Conservation (phyloP, 768 basidiomycete genomes). For the Kwoniella shandongensis region DNA sequence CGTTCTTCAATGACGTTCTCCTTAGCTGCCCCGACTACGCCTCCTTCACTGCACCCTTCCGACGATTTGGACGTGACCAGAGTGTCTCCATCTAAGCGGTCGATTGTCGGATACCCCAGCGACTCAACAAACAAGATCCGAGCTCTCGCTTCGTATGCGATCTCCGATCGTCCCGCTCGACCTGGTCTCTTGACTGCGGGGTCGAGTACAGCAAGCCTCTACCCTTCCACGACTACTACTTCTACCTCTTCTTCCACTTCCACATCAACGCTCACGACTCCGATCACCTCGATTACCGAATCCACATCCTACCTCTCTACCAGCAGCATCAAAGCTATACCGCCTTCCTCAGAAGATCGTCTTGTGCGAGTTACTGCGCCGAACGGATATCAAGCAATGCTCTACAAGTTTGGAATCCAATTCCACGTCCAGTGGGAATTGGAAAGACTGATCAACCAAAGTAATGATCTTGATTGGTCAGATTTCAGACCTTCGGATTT, state of each 20-base stretch:
- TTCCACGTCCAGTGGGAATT: conserved; percentile 42
- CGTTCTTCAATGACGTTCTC: neutral
- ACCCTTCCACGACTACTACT: neutral
- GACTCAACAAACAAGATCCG: neutral
- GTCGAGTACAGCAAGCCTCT: too few relatives aligned
- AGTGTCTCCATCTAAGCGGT: neutral
- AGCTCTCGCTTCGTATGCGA: too few relatives aligned
- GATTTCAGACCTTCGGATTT: conserved; percentile 25
- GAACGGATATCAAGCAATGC: conserved; percentile 18
- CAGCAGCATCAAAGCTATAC: too few relatives aligned
- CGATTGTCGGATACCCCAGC: neutral
- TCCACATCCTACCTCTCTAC: too few relatives aligned
- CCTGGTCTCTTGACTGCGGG: too few relatives aligned
- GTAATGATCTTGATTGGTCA: conserved; percentile 9
- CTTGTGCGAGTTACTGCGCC: neutral
- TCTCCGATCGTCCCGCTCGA: too few relatives aligned
- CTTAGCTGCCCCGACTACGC: neutral
- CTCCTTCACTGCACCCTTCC: neutral
- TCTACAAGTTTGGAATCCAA: conserved; percentile 19
- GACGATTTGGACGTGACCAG: too few relatives aligned
- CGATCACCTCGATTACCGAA: neutral
- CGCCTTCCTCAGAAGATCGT: neutral
- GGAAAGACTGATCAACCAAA: conserved; percentile 12
- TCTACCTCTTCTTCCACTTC: neutral
- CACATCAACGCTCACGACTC: conserved; percentile 2